Percentiles rank a stretch among this genome's conserved stretches.
Evolutionary conservation across 257 asterid genomes (phyloP).

Genomic region (Oldenlandia corymbosa): DNA sequence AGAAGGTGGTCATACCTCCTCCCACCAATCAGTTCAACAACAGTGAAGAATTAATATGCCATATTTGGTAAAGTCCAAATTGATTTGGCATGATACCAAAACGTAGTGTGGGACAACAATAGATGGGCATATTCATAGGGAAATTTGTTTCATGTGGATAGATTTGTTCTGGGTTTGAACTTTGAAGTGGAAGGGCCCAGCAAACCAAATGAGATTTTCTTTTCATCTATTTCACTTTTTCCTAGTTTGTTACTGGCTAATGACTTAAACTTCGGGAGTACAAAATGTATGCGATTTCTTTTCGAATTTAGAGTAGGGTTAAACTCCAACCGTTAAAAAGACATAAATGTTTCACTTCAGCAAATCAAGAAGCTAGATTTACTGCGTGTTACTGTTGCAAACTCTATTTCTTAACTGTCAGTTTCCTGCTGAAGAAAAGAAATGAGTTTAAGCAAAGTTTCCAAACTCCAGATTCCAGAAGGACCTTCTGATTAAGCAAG

Average conservation of each 20-base stretch:
- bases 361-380: too few species aligned
- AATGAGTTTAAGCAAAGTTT: too few species aligned
- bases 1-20: conserved; percentile 11
- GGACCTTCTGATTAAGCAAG: too few species aligned
- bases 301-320: too few species aligned
- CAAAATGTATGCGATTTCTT: neutral
- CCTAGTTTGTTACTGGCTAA: neutral
- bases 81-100: neutral
- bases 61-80: neutral
- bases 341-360: neutral
- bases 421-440: too few species aligned
- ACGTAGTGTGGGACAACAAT: neutral
- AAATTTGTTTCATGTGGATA: neutral
- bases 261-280: neutral
- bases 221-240: too few species aligned
- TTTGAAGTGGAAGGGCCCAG: neutral
- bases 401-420: too few species aligned
- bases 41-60: neutral
- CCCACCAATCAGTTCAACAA: conserved; percentile 9
- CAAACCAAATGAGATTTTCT: neutral
- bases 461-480: too few species aligned
- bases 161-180: neutral
- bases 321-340: neutral
- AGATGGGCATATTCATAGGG: neutral
- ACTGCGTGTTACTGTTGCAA: too few species aligned